Percentiles rank a stretch among this genome's conserved stretches.
Conservation (phyloP, 768 basidiomycete species). For the Pulveroboletus ravenelii region DNA sequence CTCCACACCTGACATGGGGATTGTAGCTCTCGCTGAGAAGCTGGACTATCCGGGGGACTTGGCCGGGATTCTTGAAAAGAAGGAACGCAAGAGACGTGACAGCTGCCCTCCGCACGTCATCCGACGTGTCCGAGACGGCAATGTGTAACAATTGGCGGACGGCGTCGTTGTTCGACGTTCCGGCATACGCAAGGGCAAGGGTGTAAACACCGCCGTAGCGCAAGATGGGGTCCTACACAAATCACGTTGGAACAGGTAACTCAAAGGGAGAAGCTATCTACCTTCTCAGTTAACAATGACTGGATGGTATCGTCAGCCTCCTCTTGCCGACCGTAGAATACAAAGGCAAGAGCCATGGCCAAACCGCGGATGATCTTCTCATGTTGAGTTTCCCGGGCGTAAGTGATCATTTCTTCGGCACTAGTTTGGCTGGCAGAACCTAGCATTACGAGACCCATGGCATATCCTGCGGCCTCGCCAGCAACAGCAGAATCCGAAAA, state of each 20-base stretch:
- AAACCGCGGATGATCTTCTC: conserved; percentile 98
- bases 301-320: conserved; percentile 84
- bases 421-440: conserved; percentile 80
- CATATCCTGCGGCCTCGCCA: conserved; percentile 93
- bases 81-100: conserved; percentile 95
- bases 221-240: conserved; percentile 81
- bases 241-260: conserved; percentile 1
- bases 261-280: conserved; percentile 27
- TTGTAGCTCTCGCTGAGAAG: conserved; percentile 97
- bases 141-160: conserved; percentile 90
- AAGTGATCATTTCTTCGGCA: conserved; percentile 92
- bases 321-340: conserved; percentile 91
- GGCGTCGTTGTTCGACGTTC: conserved; percentile 91
- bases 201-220: conserved; percentile 98
- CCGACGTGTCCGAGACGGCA: conserved; percentile 96
- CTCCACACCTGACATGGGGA: conserved; percentile 96
- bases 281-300: conserved; percentile 80
- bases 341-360: conserved; percentile 86
- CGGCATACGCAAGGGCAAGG: conserved; percentile 92
- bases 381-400: conserved; percentile 96
- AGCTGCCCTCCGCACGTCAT: conserved; percentile 94
- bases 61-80: conserved; percentile 92
- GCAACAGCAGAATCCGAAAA: conserved; percentile 95
- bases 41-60: conserved; percentile 96
- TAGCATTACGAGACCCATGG: conserved; percentile 97